Base-by-base conservation (phyloP, 306 rosid species). In the Dryas drummondii region DNA sequence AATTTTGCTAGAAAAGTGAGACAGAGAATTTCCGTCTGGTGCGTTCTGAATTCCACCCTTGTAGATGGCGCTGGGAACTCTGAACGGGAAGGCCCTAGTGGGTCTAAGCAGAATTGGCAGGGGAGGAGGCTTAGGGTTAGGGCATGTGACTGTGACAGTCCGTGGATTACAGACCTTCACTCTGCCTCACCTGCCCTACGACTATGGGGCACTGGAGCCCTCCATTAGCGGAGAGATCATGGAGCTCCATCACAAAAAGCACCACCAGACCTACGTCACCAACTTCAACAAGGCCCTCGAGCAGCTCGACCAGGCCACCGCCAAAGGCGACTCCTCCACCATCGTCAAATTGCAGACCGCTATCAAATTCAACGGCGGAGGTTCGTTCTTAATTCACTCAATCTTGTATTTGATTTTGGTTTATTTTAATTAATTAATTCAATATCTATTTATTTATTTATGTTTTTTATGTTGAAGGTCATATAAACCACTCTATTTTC, bases 211-310 rank as follows among this genome's bases (percentile, higher is more conserved):
- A 0, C 85, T 93, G n/a, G 91, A 91, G 74, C 98, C 98, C 0
- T 90, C 79, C 55, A 85, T 93, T 55, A 87, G 89, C 76, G 93
- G 84, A 47, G 96, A 93, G 78, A 91, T 91, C 78, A 93, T 93
- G 97, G 86, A 81, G 69, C 87, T 93, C 57, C 98, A 93, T 53
- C 97, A 91, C 66, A 90, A 91, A 85, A 93, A 91, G 81, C 97
- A 93, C 70, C 97, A 90, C 62, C 97, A 93, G 87, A 63, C 98
- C 65, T 93, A 93, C 78, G 19, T 93, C 76, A 87, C 96, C 75
- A 93, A 89, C 79, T 93, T 79, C 76, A 91, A 91, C 86, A 89
- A 93, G 70, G 93, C 96, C 27, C 91, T 93, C 15, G 96, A 91
- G 76, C 89, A 86, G 67, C 93, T 93, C 49, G 70, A 91, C 0